Percentiles rank a stretch among this genome's conserved stretches.
phyloP scores from a whole-genome alignment of 129 eudicot species.

The Silybum marianum region DNA sequence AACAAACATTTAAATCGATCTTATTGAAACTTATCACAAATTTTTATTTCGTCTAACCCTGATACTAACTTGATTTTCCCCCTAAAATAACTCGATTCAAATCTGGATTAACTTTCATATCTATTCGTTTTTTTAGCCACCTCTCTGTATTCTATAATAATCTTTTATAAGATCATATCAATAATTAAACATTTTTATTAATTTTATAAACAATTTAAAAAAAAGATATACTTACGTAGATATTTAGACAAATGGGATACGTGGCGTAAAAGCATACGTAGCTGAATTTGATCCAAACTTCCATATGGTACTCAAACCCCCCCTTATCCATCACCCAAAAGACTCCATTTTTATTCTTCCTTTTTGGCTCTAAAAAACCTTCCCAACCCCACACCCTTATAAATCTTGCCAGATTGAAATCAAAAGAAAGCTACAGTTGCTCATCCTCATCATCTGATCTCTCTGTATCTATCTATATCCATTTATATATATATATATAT shows the following conservation, averaged over 20 bases:
- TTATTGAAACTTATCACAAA: too few species aligned
- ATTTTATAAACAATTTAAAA: not conserved
- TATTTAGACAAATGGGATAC: not conserved
- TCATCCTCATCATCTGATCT: not conserved
- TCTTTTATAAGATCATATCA: not conserved
- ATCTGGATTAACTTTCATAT: not conserved
- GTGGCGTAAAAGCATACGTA: not conserved
- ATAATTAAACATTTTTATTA: too few species aligned
- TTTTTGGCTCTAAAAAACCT: not conserved
- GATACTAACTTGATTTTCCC: too few species aligned
- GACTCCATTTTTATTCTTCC: not conserved
- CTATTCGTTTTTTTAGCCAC: not conserved
- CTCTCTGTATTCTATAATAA: not conserved
- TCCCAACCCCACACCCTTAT: not conserved
- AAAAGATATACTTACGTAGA: not conserved
- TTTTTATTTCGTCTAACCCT: not conserved
- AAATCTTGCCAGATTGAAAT: not conserved
- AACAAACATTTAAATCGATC: too few species aligned
- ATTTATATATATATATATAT: not conserved
- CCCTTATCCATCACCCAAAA: constrained; percentile 12
- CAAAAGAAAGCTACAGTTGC: not conserved
- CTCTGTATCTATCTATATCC: not conserved
- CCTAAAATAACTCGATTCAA: not conserved
- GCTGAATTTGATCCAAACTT: not conserved
- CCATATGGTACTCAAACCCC: not conserved